Evolutionary conservation across 75 land plant species (phyloP).

Genomic region (Pinus albicaulis): DNA sequence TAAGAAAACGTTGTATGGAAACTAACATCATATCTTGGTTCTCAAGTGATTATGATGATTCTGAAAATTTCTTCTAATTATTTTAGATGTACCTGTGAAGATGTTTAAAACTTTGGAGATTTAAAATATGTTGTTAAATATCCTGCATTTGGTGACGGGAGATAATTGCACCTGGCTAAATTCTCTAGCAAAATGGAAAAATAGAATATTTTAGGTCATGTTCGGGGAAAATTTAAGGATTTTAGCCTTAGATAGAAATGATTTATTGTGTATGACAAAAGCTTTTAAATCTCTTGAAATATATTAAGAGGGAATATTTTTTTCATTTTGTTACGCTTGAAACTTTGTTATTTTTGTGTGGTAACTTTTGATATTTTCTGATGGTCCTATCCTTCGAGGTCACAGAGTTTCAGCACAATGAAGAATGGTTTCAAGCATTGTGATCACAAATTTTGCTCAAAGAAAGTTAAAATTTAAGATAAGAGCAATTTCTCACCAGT

Average conservation of each 20-base stretch:
- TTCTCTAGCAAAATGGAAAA: no score
- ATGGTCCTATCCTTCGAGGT: background rate
- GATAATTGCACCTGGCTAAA: background rate
- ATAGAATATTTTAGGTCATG: background rate
- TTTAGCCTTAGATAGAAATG: background rate
- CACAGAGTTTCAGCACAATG: background rate
- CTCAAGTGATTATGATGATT: no score
- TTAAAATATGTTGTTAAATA: no score
- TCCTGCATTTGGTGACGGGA: background rate
- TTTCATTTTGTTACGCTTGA: background rate
- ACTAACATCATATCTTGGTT: no score
- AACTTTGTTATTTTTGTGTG: background rate
- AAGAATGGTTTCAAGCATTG: background rate
- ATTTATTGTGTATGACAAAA: background rate
- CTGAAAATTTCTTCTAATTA: no score
- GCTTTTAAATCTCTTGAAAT: background rate
- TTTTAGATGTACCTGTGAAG: no score
- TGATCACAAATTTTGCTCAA: background rate
- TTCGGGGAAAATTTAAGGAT: background rate
- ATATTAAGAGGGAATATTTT: background rate
- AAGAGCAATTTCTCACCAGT: no score
- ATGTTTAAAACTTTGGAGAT: no score
- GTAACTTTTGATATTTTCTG: background rate
- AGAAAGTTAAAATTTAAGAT: background rate
- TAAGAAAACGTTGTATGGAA: no score